Evolutionary conservation across 345 rosid species (phyloP), one percentile per base, ranked within the genome.

Genomic region (Boechera stricta): DNA sequence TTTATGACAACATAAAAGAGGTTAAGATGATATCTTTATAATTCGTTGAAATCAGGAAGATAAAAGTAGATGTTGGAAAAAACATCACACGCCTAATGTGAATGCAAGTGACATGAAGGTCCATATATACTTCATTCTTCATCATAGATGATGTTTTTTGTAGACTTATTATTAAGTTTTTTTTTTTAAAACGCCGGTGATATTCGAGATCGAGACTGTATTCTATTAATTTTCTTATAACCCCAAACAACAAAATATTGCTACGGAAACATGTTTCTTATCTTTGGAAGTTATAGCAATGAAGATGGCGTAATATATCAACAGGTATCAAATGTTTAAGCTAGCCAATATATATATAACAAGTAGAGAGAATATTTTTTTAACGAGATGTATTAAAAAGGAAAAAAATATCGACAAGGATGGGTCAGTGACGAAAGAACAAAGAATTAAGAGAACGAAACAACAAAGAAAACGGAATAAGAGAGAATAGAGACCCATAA

Each of bases 391-490:
- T 10, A 33, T 55, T 0, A 0, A 55, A 57, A 35, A 6, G 39
- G 62, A 7, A 31, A 15, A 47, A 45, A 21, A 28, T 48, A 38
- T 4, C 2, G 49, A 74, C 9, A 61, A 75, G 33, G 16, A 58
- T 67, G 67, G 73, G 53, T 58, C 67, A 74, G 64, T 64, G 16
- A 31, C 38, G 12, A 67, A 49, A 48, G 60, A 75, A 67, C n/a
- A 75, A 49, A n/a, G 44, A 59, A 58, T 18, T 26, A 64, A 45
- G 33, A 31, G 59, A 56, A 26, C 29, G 11, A 51, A 29, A 49
- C 5, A 53, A 31, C 33, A 28, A 35, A 51, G 4, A 28, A 45
- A 12, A 28, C 10, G 33, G 16, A 66, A 51, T 31, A 57, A 67
- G 26, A 58, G 79, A 67, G 53, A 36, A 60, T 51, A n/a, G 61